These are phyloP conservation scores for Opeltia flavorubescens DNA, from an alignment of 495 filamentous ascomycete genomes.

Conservation along the genomic window DNA sequence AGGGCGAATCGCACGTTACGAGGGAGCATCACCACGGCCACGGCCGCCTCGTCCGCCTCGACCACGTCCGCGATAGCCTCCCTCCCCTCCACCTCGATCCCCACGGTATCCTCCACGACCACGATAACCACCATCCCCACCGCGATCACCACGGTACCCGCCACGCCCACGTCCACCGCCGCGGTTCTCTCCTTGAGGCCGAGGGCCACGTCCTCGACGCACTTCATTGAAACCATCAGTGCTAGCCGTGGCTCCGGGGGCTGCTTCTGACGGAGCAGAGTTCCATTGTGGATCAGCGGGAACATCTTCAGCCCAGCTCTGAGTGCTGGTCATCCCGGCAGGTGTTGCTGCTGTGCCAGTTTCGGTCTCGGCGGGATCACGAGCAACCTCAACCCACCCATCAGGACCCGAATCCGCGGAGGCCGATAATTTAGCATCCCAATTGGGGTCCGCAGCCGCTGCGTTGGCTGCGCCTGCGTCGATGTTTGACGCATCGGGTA, in stretches of 20 bases:
- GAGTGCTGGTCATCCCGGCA: constrained; percentile 36
- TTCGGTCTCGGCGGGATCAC: constrained; percentile 62
- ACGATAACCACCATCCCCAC: constrained; percentile 26
- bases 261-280: constrained; percentile 21
- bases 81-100: constrained; percentile 49
- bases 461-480: constrained; percentile 49
- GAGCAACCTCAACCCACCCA: constrained; percentile 65
- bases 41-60: constrained; percentile 11
- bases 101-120: constrained; percentile 62
- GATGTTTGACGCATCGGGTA: constrained; percentile 33
- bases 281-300: constrained; percentile 22
- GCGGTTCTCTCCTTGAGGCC: constrained; percentile 34
- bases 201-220: constrained; percentile 36
- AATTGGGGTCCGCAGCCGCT: constrained; percentile 51
- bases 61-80: constrained; percentile 9
- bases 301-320: constrained; percentile 57
- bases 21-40: constrained; percentile 12
- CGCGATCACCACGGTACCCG: constrained; percentile 35
- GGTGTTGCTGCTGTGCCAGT: constrained; percentile 46
- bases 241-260: constrained; percentile 21
- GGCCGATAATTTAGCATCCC: constrained; percentile 39
- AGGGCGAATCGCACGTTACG: neutral
- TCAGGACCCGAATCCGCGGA: constrained; percentile 44
- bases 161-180: constrained; percentile 34
- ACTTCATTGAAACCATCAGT: constrained; percentile 61